phyloP scores from a whole-genome alignment of 2,329 filamentous ascomycete species.

The Aspergillus sp. region DNA sequence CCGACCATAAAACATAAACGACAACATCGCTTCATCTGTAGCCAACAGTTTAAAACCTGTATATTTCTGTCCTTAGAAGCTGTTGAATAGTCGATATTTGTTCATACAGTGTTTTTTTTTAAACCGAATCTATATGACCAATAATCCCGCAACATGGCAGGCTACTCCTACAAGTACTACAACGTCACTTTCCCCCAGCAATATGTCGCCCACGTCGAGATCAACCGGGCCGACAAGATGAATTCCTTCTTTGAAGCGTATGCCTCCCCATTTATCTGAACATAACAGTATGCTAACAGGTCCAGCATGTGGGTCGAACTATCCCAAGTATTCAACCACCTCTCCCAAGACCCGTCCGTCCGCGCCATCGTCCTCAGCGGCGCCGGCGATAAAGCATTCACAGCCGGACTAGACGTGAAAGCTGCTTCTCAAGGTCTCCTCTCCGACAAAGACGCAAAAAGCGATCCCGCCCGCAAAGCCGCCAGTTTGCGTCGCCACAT shows the following conservation, averaged over 20 bases:
- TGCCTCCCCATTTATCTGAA: conserved; percentile 9
- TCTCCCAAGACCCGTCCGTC: conserved; percentile 65
- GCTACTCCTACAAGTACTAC: conserved; percentile 51
- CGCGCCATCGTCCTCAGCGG: conserved; percentile 74
- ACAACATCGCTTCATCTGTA: no score
- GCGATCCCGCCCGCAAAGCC: conserved; percentile 61
- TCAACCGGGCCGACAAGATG: conserved; percentile 77
- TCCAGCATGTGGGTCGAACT: conserved; percentile 77
- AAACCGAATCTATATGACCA: no score
- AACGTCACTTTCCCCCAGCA: conserved; percentile 63
- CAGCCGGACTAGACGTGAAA: conserved; percentile 75
- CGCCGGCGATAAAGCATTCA: conserved; percentile 77
- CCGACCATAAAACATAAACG: not conserved
- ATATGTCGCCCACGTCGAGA: conserved; percentile 83
- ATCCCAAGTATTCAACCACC: conserved; percentile 60
- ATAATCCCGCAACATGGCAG: conserved; percentile 14
- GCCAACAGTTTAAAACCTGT: no score
- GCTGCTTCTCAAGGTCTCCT: conserved; percentile 54
- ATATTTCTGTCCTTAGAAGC: not conserved
- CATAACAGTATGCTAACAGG: not conserved
- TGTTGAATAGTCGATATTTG: not conserved
- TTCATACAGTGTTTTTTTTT: not conserved
- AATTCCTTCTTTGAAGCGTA: conserved; percentile 74
- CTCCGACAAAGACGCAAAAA: conserved; percentile 25
- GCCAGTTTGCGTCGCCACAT: conserved; percentile 61